Percentiles rank a stretch among this genome's conserved stretches.
Conservation (phyloP, 2,329 filamentous ascomycete genomes). For the Colletotrichum siamense region DNA sequence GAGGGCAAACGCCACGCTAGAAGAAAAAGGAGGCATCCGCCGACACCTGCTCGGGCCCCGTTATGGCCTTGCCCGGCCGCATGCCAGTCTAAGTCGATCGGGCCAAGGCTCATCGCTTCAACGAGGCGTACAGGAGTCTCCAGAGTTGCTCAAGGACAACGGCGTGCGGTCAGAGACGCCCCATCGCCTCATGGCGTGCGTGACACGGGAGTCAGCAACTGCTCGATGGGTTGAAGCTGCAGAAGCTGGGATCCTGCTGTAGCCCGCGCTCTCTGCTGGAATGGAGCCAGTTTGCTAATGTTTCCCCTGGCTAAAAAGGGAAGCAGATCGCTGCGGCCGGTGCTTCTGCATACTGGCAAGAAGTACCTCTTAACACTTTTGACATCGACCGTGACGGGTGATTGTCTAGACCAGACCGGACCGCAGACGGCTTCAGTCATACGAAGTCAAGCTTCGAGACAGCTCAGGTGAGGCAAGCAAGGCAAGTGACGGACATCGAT, state of each 20-base stretch:
- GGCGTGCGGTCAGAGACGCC: not conserved
- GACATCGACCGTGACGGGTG: not conserved
- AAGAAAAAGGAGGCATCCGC: constrained; percentile 4
- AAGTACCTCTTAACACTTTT: not conserved
- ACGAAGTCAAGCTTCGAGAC: not conserved
- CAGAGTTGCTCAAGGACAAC: not conserved
- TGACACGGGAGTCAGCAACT: not conserved
- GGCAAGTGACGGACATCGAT: not conserved
- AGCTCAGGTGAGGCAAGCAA: not conserved
- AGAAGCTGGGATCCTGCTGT: not conserved
- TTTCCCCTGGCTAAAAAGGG: not conserved
- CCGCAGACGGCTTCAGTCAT: not conserved
- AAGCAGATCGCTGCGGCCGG: not conserved
- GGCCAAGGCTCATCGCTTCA: not conserved
- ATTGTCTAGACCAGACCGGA: not conserved
- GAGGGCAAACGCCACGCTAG: not conserved
- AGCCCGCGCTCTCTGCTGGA: not conserved
- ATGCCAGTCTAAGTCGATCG: not conserved
- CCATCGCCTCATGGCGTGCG: not conserved
- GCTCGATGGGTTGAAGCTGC: not conserved
- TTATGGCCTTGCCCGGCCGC: not conserved
- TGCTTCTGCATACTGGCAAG: not conserved
- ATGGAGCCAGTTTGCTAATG: not conserved
- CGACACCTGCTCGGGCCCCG: not conserved
- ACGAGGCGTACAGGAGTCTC: not conserved